Conservation (phyloP, 2,329 filamentous ascomycete species). For the Apiospora koreana region DNA sequence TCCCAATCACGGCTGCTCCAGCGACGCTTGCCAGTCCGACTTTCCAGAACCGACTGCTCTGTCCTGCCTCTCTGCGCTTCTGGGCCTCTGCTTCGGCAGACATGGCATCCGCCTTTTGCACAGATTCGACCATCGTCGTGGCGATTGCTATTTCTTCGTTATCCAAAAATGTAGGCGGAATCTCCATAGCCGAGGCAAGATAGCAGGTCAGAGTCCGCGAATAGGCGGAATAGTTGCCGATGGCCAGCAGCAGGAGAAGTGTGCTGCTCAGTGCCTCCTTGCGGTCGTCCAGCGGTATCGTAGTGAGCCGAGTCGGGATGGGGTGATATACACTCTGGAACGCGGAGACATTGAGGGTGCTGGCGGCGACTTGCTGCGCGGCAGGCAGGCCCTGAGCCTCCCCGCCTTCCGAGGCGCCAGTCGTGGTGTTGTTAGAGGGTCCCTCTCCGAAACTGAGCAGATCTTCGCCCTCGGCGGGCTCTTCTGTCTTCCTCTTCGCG, state of each 20-base stretch:
- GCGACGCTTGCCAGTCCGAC: conserved; percentile 87
- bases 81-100: conserved; percentile 76
- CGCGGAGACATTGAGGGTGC: neutral
- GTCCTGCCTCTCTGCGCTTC: conserved; percentile 71
- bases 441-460: conserved; percentile 43
- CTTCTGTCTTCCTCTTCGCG: conserved; percentile 37
- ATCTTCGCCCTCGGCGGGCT: conserved; percentile 38
- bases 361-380: conserved; percentile 9
- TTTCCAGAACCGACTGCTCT: conserved; percentile 78
- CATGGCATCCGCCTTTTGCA: conserved; percentile 57
- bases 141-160: conserved; percentile 76
- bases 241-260: conserved; percentile 68
- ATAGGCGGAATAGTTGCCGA: conserved; percentile 74
- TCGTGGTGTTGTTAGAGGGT: neutral
- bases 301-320: conserved; percentile 54
- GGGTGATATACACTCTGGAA: conserved; percentile 56
- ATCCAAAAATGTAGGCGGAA: conserved; percentile 64
- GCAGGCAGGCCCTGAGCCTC: conserved; percentile 30
- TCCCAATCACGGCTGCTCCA: conserved; percentile 85
- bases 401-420: neutral
- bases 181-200: conserved; percentile 65
- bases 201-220: conserved; percentile 70
- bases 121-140: conserved; percentile 70
- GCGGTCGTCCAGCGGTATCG: conserved; percentile 59
- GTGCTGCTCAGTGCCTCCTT: conserved; percentile 68